Conservation (phyloP, 2,329 filamentous ascomycete genomes). For the Gaeumannomyces sp. region DNA sequence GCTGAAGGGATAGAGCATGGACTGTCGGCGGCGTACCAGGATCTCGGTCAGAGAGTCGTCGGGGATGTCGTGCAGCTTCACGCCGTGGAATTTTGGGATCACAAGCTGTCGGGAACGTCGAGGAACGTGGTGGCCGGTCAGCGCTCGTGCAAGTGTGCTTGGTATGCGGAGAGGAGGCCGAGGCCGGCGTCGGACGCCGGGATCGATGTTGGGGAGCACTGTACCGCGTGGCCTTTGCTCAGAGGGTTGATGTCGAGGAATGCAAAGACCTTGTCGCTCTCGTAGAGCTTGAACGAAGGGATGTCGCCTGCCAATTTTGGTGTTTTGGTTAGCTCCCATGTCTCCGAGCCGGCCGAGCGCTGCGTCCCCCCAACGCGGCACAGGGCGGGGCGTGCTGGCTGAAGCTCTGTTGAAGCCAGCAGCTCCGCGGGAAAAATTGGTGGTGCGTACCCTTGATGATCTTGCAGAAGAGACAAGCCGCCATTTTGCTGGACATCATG, state of each 20-base stretch:
- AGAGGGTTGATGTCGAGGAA: conserved; percentile 96
- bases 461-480: conserved; percentile 92
- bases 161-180: neutral
- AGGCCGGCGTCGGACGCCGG: neutral
- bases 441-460: conserved; percentile 74
- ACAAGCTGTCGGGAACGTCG: conserved; percentile 59
- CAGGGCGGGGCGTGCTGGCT: neutral
- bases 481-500: conserved; percentile 48
- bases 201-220: conserved; percentile 22
- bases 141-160: neutral
- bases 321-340: neutral
- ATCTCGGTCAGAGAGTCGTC: conserved; percentile 82
- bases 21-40: conserved; percentile 47
- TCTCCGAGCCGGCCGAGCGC: too few species aligned
- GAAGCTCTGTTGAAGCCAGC: neutral
- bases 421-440: conserved; percentile 7
- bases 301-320: conserved; percentile 65
- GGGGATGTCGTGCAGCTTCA: conserved; percentile 85
- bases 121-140: conserved; percentile 4
- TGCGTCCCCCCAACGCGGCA: too few species aligned
- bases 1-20: neutral
- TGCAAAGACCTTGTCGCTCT: conserved; percentile 86
- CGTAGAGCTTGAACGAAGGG: conserved; percentile 91
- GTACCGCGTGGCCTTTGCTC: conserved; percentile 80
- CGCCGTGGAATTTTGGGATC: conserved; percentile 91